A percentile compares a stretch with the other conserved stretches of the same genome.
Evolutionary conservation across 208 protist genomes (phyloP).

Genomic region (Naegleria lovaniensis): DNA sequence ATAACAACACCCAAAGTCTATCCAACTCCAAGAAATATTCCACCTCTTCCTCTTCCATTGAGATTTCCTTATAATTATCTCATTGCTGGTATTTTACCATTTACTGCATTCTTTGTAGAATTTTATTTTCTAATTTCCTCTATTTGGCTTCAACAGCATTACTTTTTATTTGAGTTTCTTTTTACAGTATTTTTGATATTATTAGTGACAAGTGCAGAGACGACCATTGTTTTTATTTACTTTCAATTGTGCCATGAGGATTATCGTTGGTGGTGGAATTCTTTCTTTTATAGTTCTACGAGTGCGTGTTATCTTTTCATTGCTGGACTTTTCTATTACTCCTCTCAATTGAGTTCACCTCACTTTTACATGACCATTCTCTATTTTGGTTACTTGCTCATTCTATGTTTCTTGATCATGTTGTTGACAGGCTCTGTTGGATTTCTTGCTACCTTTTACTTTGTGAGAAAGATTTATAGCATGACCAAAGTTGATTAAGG

Average conservation of each 20-base stretch:
- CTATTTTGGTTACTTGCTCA: constrained; percentile 77
- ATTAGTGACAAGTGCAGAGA: constrained; percentile 59
- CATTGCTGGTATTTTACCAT: too few relatives aligned
- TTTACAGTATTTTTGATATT: constrained; percentile 10
- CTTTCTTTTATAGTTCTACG: constrained; percentile 78
- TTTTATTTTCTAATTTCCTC: neutral
- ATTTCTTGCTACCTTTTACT: constrained; percentile 59
- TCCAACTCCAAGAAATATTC: too few relatives aligned
- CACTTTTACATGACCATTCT: constrained; percentile 62
- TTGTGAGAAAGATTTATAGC: constrained; percentile 69
- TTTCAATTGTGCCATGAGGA: constrained; percentile 93
- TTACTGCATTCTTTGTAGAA: constrained; percentile 49
- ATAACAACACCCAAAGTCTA: too few relatives aligned
- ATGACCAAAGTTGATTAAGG: constrained; percentile 67
- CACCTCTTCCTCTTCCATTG: constrained; percentile 56
- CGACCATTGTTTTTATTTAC: constrained; percentile 94
- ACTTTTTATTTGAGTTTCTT: neutral
- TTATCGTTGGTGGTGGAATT: constrained; percentile 96
- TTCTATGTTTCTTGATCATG: constrained; percentile 61
- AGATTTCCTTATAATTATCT: constrained; percentile 89
- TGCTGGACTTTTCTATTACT: constrained; percentile 80
- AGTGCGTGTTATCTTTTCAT: constrained; percentile 84
- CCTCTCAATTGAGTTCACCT: constrained; percentile 57
- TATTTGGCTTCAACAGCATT: neutral
- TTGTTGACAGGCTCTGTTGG: constrained; percentile 69